Evolutionary conservation across 768 basidiomycete genomes (phyloP).

Genomic region (Mycena pura): DNA sequence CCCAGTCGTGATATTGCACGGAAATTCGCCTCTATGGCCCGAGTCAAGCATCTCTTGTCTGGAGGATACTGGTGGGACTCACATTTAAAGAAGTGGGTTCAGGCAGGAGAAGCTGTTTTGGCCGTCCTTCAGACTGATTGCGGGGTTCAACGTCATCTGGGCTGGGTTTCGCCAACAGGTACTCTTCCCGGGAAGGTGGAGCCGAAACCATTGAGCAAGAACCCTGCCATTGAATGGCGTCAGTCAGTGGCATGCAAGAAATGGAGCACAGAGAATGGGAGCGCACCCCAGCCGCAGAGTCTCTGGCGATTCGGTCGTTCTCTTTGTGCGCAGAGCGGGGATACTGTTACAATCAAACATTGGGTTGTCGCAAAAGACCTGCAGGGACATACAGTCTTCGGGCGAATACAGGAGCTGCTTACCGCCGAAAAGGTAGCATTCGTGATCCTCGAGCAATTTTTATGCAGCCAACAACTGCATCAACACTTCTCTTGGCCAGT

Average conservation of each 20-base stretch:
- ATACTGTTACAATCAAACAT: background rate
- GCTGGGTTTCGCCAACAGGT: conserved; percentile 11
- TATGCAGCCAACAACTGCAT: background rate
- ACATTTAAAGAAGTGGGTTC: conserved; percentile 1
- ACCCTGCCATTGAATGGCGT: background rate
- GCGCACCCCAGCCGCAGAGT: background rate
- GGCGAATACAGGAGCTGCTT: background rate
- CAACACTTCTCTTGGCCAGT: conserved; percentile 2
- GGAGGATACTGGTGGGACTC: conserved; percentile 26
- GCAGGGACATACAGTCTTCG: background rate
- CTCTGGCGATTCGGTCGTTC: background rate
- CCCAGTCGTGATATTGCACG: conserved; percentile 34
- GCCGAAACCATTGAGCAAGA: background rate
- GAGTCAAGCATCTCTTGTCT: conserved; percentile 25
- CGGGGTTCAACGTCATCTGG: conserved; percentile 22
- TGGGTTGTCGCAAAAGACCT: background rate
- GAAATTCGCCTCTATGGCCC: conserved; percentile 13
- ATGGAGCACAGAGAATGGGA: background rate
- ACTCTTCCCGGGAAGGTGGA: background rate
- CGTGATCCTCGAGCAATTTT: background rate
- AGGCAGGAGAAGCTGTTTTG: conserved; percentile 6
- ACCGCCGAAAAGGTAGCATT: background rate
- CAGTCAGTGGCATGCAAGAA: background rate
- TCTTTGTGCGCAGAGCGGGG: background rate
- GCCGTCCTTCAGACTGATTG: background rate